Conservation (phyloP, 768 basidiomycete species). For the Serendipita sp. region DNA sequence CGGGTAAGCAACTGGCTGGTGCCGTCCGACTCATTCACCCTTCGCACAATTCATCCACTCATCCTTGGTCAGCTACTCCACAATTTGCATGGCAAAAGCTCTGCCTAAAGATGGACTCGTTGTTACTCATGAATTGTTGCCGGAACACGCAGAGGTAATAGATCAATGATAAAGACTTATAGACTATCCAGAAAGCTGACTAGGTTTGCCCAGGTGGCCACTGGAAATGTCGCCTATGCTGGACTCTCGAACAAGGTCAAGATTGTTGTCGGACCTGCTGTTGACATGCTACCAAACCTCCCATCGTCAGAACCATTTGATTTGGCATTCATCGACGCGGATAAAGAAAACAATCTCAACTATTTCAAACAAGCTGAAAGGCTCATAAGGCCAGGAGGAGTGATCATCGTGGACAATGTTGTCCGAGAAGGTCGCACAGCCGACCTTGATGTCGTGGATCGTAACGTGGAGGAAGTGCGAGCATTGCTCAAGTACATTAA, state of each 20-base stretch:
- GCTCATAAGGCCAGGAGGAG: constrained; percentile 39
- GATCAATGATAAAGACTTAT: background rate
- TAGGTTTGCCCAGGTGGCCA: constrained; percentile 30
- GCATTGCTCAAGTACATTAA: constrained; percentile 30
- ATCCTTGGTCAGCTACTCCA: constrained; percentile 15
- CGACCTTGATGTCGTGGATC: constrained; percentile 23
- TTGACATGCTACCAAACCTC: constrained; percentile 33
- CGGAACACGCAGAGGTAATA: constrained; percentile 18
- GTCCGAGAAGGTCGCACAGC: constrained; percentile 34
- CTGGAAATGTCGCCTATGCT: constrained; percentile 38
- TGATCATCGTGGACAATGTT: constrained; percentile 53
- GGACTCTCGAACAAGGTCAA: constrained; percentile 34
- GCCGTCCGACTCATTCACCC: too few species aligned
- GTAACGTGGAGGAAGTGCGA: constrained; percentile 31
- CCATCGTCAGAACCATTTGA: constrained; percentile 39
- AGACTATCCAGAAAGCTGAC: background rate
- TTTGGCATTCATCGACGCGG: constrained; percentile 57
- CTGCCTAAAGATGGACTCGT: constrained; percentile 20
- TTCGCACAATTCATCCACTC: too few species aligned
- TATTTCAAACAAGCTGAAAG: constrained; percentile 50
- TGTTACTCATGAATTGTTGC: constrained; percentile 20
- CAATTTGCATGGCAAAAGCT: constrained; percentile 19
- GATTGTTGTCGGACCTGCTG: constrained; percentile 36
- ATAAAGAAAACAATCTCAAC: constrained; percentile 37
- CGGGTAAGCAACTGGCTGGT: constrained; percentile 12